Base-by-base conservation (phyloP, 1,284 basidiomycete species). In the Phenoliferia sp. region DNA sequence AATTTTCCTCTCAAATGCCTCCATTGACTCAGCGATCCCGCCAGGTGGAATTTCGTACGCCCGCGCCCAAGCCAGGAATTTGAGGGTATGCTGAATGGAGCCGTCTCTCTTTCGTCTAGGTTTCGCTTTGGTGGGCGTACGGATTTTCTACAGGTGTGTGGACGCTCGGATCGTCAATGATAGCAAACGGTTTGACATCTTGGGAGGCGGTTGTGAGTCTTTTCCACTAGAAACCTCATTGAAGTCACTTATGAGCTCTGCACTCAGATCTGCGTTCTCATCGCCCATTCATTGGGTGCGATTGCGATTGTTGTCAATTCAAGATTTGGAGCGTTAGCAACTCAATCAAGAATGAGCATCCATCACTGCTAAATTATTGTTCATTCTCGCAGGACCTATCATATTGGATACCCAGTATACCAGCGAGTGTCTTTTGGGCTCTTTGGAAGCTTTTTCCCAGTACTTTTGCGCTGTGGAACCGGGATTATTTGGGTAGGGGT, bases 401-500 rank as follows among this genome's bases (percentile, higher is more conserved):
- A 80, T 65, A 69, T 79, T 32, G 76, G 76, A 1, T 80, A 78
- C 71, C 79, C 79, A 0, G 76, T 76, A 29, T 69, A 78, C 3
- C 67, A 71, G 0, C 64, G 79, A 1, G 62, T 69, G 31, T 69
- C 74, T 1, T 80, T 78, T 54, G 79, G 79, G n/a, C 74, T 79
- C 28, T 77, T 72, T 61, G 78, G 78, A 2, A 70, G 70, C 10
- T 73, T 77, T 58, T 77, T 79, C 76, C 77, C 78, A 1, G 71
- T 78, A n/a, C 61, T 79, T 50, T 73, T 79, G 44, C 72, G 79
- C 7, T 62, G 68, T 0, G 76, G 61, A 0, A 75, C 77, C 63
- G 77, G 78, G 7, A 74, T 75, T 35, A 69, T 80, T 7, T 80
- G 79, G 79, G 75, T 74, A 61, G 78, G 76, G 31, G 76, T 79